Base-by-base conservation (phyloP, 2,329 filamentous ascomycete genomes). In the Botryosphaeria dothidea region DNA sequence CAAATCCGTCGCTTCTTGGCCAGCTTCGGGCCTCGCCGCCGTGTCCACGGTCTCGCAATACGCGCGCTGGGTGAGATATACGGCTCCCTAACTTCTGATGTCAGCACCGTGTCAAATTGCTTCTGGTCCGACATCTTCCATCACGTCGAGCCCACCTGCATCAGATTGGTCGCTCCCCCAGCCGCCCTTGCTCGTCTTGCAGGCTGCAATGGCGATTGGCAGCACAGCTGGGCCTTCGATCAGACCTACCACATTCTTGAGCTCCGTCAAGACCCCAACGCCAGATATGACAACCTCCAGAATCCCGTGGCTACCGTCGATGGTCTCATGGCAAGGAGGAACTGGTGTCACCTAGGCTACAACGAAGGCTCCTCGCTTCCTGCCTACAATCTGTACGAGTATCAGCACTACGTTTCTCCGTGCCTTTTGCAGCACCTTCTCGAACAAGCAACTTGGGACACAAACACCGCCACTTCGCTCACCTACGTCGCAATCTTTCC, bases 361-460 rank as follows among this genome's bases (percentile, higher is more conserved):
- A 93, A 93, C 73, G 91, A 94, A 77, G 90, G 90, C 8, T 92
- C 90, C 0, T 92, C 87, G 4, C 83, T 90, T n/a, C 83, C 84
- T 65, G 89, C 87, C 5, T 93, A 92, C 77, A 84, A 84, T 52
- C 88, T 86, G 3, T 90, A 92, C 73, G 88, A 92, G 70, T 92
- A 89, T 76, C 91, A 89, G 71, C 80, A 88, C 38, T 86, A 87
- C 49, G 80, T 83, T 1, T 84, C 89, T 6, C 89, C 87, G 0
- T 88, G 88, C 15, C 81, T 91, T 64, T 77, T 91, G 27, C 34
- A 19, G 13, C 48, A 56, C 38, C 41, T 64, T 11, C 61, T 64
- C n/a, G 23, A 43, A 13, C 8, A 31, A 15, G 17, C 27, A 4
- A 45, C 27, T 9, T 34, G 34, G 48, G 61, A 54, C 11, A 25